Conservation (phyloP, 495 filamentous ascomycete genomes). For the Sordaria brevicollis region DNA sequence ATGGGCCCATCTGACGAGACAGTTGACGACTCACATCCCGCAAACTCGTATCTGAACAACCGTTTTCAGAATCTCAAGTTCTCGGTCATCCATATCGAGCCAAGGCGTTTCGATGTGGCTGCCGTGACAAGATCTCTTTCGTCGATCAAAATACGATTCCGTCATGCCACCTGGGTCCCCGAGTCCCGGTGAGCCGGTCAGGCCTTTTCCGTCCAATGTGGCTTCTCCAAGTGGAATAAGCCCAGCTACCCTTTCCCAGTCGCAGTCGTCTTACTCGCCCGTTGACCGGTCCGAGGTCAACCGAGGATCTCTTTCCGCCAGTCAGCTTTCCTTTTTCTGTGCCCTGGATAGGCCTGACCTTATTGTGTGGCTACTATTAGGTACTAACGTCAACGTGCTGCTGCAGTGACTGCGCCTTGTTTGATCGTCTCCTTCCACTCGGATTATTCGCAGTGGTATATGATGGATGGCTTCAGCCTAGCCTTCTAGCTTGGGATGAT, state of each 20-base stretch:
- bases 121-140: not conserved
- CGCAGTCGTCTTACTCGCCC: not conserved
- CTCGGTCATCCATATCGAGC: not conserved
- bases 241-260: not conserved
- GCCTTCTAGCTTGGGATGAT: not conserved
- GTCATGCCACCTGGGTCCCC: not conserved
- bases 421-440: not conserved
- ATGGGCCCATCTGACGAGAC: not conserved
- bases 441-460: not conserved
- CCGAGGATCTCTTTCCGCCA: not conserved
- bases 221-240: not conserved
- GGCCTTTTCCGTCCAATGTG: not conserved
- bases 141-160: not conserved
- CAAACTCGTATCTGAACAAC: not conserved
- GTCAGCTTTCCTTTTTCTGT: not conserved
- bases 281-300: not conserved
- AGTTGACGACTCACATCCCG: not conserved
- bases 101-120: not conserved
- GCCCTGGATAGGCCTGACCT: not conserved
- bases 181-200: not conserved
- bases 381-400: not conserved
- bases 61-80: not conserved
- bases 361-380: not conserved
- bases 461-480: not conserved
- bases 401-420: not conserved